These are phyloP conservation scores for Chrysoporthe cubensis DNA, from an alignment of 2,329 filamentous ascomycete species.

Conservation along the genomic window DNA sequence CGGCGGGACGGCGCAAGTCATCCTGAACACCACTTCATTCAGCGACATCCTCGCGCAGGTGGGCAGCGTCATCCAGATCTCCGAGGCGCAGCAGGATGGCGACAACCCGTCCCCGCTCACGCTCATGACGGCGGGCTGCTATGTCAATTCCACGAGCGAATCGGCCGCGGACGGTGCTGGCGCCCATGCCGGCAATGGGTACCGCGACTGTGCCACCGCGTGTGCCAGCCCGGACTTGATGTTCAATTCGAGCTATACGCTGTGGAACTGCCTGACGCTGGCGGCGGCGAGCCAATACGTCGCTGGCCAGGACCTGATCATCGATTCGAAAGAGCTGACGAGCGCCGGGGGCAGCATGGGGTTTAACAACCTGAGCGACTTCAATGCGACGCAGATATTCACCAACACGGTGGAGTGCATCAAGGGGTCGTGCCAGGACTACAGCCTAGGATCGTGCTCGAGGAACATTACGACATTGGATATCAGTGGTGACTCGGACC, in stretches of 20 bases:
- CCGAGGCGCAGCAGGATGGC: not conserved
- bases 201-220: constrained; percentile 21
- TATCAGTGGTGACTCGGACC: constrained; percentile 14
- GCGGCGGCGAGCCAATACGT: constrained; percentile 21
- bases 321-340: constrained; percentile 14
- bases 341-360: constrained; percentile 13
- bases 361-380: constrained; percentile 20
- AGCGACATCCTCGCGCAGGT: constrained; percentile 20
- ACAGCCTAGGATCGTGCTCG: constrained; percentile 24
- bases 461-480: constrained; percentile 18
- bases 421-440: constrained; percentile 24
- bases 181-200: constrained; percentile 9
- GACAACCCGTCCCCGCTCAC: constrained; percentile 9
- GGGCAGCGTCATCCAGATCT: not conserved
- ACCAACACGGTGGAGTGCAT: constrained; percentile 17
- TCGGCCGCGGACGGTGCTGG: constrained; percentile 6
- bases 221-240: constrained; percentile 16
- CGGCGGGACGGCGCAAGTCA: constrained; percentile 21
- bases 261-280: constrained; percentile 25
- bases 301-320: not conserved
- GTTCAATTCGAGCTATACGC: constrained; percentile 27
- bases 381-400: constrained; percentile 23
- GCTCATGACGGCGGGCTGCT: constrained; percentile 22
- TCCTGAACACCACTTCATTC: constrained; percentile 26
- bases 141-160: constrained; percentile 21